Percentiles rank a stretch among this genome's conserved stretches.
phyloP scores from a whole-genome alignment of 345 rosid species.

The Balakata baccata region DNA sequence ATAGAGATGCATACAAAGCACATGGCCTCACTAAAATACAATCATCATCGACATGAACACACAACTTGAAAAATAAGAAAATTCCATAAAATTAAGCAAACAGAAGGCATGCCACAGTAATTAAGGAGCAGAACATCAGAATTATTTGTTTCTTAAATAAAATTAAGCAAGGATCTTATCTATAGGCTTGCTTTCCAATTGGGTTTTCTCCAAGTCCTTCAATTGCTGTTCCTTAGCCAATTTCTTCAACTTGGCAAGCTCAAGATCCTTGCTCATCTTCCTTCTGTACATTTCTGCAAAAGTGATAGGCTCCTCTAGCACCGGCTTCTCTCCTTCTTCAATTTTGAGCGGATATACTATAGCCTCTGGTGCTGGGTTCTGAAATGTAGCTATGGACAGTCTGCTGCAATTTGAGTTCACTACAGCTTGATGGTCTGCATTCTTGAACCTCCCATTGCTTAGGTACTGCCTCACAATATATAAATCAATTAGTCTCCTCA shows the following conservation, averaged over 20 bases:
- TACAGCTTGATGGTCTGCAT: constrained; percentile 38
- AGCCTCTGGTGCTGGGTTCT: constrained; percentile 35
- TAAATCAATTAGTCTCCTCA: neutral
- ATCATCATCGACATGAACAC: too few relatives aligned
- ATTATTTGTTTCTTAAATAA: too few relatives aligned
- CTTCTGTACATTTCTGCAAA: constrained; percentile 35
- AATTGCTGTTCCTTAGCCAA: constrained; percentile 22
- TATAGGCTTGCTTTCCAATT: constrained; percentile 19
- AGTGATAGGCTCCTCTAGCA: constrained; percentile 27
- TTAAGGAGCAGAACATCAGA: too few relatives aligned
- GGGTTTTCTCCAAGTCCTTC: constrained; percentile 14
- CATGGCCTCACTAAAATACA: too few relatives aligned
- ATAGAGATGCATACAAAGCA: too few relatives aligned
- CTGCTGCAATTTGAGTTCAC: constrained; percentile 33
- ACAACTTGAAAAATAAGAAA: too few relatives aligned
- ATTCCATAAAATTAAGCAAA: too few relatives aligned
- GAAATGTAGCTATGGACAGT: constrained; percentile 33
- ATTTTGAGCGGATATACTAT: constrained; percentile 32
- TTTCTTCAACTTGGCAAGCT: constrained; percentile 26
- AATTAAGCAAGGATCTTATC: constrained; percentile 24
- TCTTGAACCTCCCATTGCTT: constrained; percentile 36
- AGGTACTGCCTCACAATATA: constrained; percentile 21
- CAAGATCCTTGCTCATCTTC: constrained; percentile 33
- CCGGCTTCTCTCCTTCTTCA: constrained; percentile 23
- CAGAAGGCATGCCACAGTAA: too few relatives aligned